Evolutionary conservation across 2,329 filamentous ascomycete genomes (phyloP).

Genomic region (Cladophialophora carrionii): DNA sequence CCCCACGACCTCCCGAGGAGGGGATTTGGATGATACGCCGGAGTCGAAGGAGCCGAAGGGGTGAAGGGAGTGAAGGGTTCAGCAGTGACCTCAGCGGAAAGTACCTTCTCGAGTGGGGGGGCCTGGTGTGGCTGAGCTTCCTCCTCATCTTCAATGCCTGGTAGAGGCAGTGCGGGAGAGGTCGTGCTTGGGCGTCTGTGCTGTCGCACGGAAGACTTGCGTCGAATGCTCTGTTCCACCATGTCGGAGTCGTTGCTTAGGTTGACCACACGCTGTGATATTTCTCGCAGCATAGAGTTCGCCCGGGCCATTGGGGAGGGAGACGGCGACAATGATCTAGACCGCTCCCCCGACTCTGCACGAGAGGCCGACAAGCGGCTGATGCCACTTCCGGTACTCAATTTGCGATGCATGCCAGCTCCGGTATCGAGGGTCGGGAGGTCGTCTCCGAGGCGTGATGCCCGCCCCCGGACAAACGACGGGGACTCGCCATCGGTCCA

Average conservation of each 20-base stretch:
- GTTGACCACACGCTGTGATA: constrained; percentile 98
- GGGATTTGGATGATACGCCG: constrained; percentile 63
- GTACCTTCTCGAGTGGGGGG: constrained; percentile 45
- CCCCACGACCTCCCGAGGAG: constrained; percentile 84
- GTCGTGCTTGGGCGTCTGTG: constrained; percentile 30
- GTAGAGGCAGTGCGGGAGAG: constrained; percentile 16
- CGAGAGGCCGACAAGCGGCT: constrained; percentile 44
- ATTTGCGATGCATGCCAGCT: constrained; percentile 54
- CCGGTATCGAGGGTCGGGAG: constrained; percentile 64
- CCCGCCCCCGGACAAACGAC: constrained; percentile 40
- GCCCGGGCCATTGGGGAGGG: constrained; percentile 68
- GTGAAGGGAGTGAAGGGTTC: constrained; percentile 26
- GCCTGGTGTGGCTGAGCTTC: constrained; percentile 38
- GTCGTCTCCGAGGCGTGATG: constrained; percentile 64
- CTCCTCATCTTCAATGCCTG: constrained; percentile 27
- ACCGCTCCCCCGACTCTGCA: constrained; percentile 51
- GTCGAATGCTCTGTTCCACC: constrained; percentile 70
- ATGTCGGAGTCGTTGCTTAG: constrained; percentile 89
- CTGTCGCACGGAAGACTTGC: constrained; percentile 52
- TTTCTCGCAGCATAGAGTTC: constrained; percentile 75
- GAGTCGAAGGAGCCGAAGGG: constrained; percentile 9
- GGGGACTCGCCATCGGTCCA: constrained; percentile 49
- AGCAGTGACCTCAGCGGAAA: constrained; percentile 37
- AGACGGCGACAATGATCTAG: constrained; percentile 65
- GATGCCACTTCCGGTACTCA: constrained; percentile 61